phyloP scores from a whole-genome alignment of 2,329 filamentous ascomycete genomes.

The Cladorrhinum sp. region DNA sequence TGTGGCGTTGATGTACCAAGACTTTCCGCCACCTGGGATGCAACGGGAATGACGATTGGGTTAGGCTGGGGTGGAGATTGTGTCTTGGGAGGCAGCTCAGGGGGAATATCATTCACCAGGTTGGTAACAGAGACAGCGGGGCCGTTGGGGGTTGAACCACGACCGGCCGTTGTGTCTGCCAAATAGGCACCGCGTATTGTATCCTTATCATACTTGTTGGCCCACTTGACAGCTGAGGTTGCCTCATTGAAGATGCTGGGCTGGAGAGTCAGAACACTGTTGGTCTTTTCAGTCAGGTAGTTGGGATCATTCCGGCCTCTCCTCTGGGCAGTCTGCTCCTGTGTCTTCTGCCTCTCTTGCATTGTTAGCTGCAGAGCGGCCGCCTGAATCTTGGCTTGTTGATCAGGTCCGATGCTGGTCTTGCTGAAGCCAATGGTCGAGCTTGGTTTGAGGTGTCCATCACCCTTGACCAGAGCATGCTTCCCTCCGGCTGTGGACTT shows the following conservation, averaged over 20 bases:
- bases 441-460: slow-evolving; percentile 42
- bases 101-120: slow-evolving; percentile 32
- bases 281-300: slow-evolving; percentile 69
- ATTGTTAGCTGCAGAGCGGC: slow-evolving; percentile 80
- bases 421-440: slow-evolving; percentile 59
- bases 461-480: slow-evolving; percentile 47
- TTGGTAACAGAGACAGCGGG: slow-evolving; percentile 32
- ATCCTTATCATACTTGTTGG: slow-evolving; percentile 89
- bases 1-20: slow-evolving; percentile 26
- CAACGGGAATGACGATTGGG: slow-evolving; percentile 28
- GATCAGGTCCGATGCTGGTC: slow-evolving; percentile 81
- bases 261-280: slow-evolving; percentile 85
- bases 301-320: slow-evolving; percentile 56
- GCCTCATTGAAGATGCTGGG: slow-evolving; percentile 81
- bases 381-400: slow-evolving; percentile 88
- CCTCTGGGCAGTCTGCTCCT: slow-evolving; percentile 38
- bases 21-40: slow-evolving; percentile 11
- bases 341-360: slow-evolving; percentile 45
- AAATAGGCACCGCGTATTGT: slow-evolving; percentile 83
- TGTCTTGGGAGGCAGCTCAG: slow-evolving; percentile 44
- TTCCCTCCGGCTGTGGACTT: slow-evolving; percentile 64
- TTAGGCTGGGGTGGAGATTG: slow-evolving; percentile 30
- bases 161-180: slow-evolving; percentile 68
- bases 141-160: slow-evolving; percentile 53
- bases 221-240: slow-evolving; percentile 94